These are phyloP conservation scores for Ganoderma leucocontextum DNA, from an alignment of 1,284 basidiomycete species.

Conservation along the genomic window DNA sequence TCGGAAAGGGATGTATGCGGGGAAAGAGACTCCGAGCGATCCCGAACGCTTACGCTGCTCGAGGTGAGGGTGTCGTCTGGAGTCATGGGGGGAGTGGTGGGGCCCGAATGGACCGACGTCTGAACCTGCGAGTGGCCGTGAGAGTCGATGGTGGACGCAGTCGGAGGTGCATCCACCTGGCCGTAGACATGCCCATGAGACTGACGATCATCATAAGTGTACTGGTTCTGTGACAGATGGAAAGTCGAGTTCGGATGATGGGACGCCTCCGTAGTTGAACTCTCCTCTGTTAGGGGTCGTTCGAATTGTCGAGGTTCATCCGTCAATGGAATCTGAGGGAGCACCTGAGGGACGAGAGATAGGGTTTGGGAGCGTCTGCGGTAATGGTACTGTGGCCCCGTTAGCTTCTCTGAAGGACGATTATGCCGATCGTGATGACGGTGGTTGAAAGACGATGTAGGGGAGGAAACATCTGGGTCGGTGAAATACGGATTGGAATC, in stretches of 20 bases:
- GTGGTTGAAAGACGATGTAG: conserved; percentile 23
- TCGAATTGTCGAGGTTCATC: conserved; percentile 13
- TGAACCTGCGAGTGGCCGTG: conserved; percentile 30
- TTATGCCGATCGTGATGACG: conserved; percentile 28
- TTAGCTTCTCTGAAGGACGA: conserved; percentile 24
- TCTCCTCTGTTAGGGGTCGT: conserved; percentile 19
- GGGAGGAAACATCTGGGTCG: conserved; percentile 34
- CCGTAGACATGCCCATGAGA: conserved; percentile 41
- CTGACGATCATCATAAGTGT: conserved; percentile 43
- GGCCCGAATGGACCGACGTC: conserved; percentile 28
- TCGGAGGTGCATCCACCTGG: conserved; percentile 22
- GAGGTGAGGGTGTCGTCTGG: conserved; percentile 43
- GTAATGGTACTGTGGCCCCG: conserved; percentile 35
- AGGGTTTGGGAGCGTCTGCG: conserved; percentile 42
- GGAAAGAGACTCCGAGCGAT: conserved; percentile 33
- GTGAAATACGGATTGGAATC: conserved; percentile 39
- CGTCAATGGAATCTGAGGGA: conserved; percentile 14
- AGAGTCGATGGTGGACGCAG: conserved; percentile 26
- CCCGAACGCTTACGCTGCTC: conserved; percentile 36
- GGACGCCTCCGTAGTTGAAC: conserved; percentile 9
- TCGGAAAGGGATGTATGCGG: conserved; percentile 33
- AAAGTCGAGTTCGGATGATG: conserved; percentile 17
- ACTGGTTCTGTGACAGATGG: conserved; percentile 35
- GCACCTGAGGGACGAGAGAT: conserved; percentile 26
- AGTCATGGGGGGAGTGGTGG: conserved; percentile 43